Percentiles rank a stretch among this genome's conserved stretches.
Evolutionary conservation across 257 asterid species (phyloP).

Genomic region (Petrea volubilis): DNA sequence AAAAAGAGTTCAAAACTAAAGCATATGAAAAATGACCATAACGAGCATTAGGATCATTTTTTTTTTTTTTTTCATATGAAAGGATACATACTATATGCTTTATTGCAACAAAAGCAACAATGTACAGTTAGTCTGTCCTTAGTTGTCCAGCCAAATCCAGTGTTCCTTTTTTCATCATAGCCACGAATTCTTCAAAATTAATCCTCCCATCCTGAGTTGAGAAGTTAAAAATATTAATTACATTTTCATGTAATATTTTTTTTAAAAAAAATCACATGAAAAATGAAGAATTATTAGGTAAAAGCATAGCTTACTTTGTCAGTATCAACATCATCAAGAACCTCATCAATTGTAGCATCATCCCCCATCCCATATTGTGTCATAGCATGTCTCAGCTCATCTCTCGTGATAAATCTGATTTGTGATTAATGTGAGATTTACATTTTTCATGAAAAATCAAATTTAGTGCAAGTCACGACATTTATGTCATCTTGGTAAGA

Average conservation of each 20-base stretch:
- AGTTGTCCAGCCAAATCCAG: constrained; percentile 34
- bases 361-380: constrained; percentile 86
- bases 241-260: background rate
- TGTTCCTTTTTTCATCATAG: constrained; percentile 86
- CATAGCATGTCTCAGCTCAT: constrained; percentile 88
- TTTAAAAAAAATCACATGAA: background rate
- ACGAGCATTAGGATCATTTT: background rate
- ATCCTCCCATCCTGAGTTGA: constrained; percentile 69
- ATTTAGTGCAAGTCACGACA: background rate
- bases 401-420: constrained; percentile 80
- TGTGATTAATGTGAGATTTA: background rate
- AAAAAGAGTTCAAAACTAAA: background rate
- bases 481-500: too few species aligned
- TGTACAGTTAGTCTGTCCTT: constrained; percentile 14
- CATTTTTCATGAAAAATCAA: background rate
- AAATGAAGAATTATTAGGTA: background rate
- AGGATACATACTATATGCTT: background rate
- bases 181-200: constrained; percentile 72
- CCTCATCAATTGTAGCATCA: constrained; percentile 82
- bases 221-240: background rate
- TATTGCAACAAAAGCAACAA: background rate
- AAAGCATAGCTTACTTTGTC: constrained; percentile 46
- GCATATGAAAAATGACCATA: background rate
- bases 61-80: background rate
- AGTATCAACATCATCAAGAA: constrained; percentile 83